Evolutionary conservation across 1,284 basidiomycete species (phyloP), one percentile per base, ranked within the genome.

Genomic region (Microbotryum scabiosae): DNA sequence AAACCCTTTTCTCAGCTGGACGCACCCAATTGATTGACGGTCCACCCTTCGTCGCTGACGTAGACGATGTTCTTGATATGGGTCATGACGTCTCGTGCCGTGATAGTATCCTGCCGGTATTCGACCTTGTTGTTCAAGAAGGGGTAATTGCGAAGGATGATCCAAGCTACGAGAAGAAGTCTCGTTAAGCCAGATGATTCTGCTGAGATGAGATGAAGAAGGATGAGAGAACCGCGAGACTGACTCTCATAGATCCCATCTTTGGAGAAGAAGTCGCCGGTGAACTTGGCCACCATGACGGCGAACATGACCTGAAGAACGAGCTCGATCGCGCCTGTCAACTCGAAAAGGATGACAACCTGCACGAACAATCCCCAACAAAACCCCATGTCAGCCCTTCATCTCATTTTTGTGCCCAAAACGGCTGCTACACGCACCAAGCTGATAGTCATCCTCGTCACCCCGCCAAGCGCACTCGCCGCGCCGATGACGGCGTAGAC

Each of bases 261-360:
- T n/a, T 67, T 66, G 12, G 69, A 62, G 26, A 70, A 61, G 41
- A 69, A 63, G 54, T 68, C 65, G 49, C 58, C 68, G 1, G 60
- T 60, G 16, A 54, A 80, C 85, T 93, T 94, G 23, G 88, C 88
- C 74, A 97, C 90, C 69, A 98, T 77, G 7, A 86, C 87, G 14
- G 61, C 67, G 58, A 98, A 75, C 88, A 97, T 96, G 67, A 97
- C 85, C 2, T 94, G 94, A 1, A 96, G 85, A 23, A 84, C 88
- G 73, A 97, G 97, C 9, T 90, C 92, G 65, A 98, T 78, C 0
- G 91, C 92, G 66, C 91, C 88, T 1, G 93, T 98, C 52, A 98
- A 81, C 75, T 97, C 94, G 72, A 97, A 90, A 82, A 97, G 90
- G 76, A 98, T 97, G 56, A 97, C 94, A 5, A 90, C 91, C 61